phyloP scores from a whole-genome alignment of 2,329 filamentous ascomycete species.

The Colletotrichum cereale region DNA sequence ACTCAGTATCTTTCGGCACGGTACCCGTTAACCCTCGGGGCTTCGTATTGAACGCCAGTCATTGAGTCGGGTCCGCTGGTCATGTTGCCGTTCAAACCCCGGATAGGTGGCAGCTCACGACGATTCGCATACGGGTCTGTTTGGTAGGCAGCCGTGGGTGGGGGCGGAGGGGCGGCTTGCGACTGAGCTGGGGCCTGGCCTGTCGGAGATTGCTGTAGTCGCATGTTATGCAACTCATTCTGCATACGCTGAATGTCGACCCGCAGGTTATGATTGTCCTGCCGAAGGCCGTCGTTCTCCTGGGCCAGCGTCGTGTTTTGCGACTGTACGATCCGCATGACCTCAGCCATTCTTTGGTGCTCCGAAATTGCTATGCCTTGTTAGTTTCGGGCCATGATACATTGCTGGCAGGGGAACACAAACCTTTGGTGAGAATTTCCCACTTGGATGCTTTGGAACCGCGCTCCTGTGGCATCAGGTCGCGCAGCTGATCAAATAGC shows the following conservation, averaged over 20 bases:
- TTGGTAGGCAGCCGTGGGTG: slow-evolving; percentile 45
- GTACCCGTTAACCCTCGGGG: slow-evolving; percentile 61
- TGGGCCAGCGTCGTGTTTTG: slow-evolving; percentile 56
- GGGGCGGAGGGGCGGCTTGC: slow-evolving; percentile 41
- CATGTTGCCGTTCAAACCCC: slow-evolving; percentile 61
- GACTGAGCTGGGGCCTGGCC: slow-evolving; percentile 36
- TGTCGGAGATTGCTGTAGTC: slow-evolving; percentile 44
- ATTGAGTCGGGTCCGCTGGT: slow-evolving; percentile 68
- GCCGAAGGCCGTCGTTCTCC: slow-evolving; percentile 63
- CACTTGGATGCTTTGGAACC: slow-evolving; percentile 90
- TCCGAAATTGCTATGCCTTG: slow-evolving; percentile 68
- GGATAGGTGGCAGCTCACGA: slow-evolving; percentile 68
- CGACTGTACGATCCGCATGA: slow-evolving; percentile 60
- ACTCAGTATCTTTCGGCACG: slow-evolving; percentile 55
- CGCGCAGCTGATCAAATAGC: slow-evolving; percentile 83
- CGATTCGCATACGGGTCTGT: slow-evolving; percentile 52
- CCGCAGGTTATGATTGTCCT: slow-evolving; percentile 61
- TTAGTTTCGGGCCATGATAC: slow-evolving; percentile 1
- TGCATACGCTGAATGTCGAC: slow-evolving; percentile 64
- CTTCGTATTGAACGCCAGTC: slow-evolving; percentile 75
- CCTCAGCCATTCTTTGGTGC: slow-evolving; percentile 67
- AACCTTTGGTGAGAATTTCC: slow-evolving; percentile 90
- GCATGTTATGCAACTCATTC: slow-evolving; percentile 47
- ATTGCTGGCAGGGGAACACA: slow-evolving; percentile 43
- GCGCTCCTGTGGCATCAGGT: slow-evolving; percentile 82